Percentiles rank a stretch among this genome's conserved stretches.
Evolutionary conservation across 169 alveolate genomes (phyloP).

Genomic region (Eimeria nieschulzi): DNA sequence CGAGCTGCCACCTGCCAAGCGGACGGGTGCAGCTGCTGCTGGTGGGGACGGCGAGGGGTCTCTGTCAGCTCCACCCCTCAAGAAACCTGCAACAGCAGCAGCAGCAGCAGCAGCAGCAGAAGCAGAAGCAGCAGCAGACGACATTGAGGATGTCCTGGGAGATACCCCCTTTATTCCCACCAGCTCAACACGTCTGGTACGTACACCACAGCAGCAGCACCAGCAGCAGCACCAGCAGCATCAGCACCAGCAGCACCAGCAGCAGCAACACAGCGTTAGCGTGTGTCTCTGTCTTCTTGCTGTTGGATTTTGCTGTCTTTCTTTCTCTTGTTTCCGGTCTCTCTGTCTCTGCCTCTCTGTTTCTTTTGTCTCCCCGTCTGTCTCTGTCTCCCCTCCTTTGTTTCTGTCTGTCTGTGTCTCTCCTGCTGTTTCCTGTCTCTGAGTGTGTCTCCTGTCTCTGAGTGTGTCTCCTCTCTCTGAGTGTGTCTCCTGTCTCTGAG

Average conservation of each 20-base stretch:
- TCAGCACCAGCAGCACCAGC: neutral
- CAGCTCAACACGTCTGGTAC: neutral
- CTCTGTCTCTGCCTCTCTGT: neutral
- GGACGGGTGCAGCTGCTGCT: neutral
- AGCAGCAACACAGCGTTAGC: neutral
- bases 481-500: too few relatives aligned
- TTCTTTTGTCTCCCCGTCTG: neutral
- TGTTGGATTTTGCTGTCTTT: neutral
- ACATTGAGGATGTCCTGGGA: constrained; percentile 15
- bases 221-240: neutral
- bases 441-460: too few relatives aligned
- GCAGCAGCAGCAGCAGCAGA: neutral
- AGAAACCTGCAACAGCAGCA: neutral
- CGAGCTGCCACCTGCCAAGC: constrained; percentile 30
- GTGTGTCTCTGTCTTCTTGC: neutral
- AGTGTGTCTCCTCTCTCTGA: too few relatives aligned
- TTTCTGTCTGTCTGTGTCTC: neutral
- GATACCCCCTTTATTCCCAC: constrained; percentile 14
- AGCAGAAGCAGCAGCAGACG: constrained; percentile 28
- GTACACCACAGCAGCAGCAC: neutral
- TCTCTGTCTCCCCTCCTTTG: neutral
- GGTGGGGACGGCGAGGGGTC: neutral
- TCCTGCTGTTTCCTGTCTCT: too few relatives aligned
- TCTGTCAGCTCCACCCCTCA: neutral
- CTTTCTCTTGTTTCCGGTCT: neutral